These are phyloP conservation scores for Xylariaceae sp. DNA, from an alignment of 2,329 filamentous ascomycete species.

Conservation along the genomic window DNA sequence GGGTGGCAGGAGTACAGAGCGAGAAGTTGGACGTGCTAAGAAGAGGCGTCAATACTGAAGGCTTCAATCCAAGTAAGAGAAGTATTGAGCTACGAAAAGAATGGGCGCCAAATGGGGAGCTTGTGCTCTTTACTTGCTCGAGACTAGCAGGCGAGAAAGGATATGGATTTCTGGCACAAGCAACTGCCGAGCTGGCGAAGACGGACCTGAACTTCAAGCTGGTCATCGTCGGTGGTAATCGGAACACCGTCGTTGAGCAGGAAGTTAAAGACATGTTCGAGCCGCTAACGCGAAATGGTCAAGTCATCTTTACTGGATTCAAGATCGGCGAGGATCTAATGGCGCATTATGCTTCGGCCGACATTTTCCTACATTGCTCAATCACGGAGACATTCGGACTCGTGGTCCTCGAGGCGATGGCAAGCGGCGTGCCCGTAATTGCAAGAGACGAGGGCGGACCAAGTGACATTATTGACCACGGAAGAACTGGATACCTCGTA, in stretches of 20 bases:
- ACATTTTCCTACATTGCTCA: constrained; percentile 74
- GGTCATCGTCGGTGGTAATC: constrained; percentile 71
- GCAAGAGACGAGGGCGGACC: constrained; percentile 73
- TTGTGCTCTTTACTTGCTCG: constrained; percentile 70
- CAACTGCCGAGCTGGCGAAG: constrained; percentile 58
- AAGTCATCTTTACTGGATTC: constrained; percentile 71
- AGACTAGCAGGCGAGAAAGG: constrained; percentile 74
- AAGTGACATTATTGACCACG: constrained; percentile 68
- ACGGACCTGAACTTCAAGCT: constrained; percentile 66
- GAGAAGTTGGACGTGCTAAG: constrained; percentile 66
- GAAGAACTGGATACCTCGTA: constrained; percentile 65
- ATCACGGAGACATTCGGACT: constrained; percentile 75
- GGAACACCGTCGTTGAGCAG: constrained; percentile 65
- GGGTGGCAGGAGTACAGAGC: constrained; percentile 56
- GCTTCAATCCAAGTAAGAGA: constrained; percentile 62
- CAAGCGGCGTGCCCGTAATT: constrained; percentile 71
- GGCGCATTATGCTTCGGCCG: constrained; percentile 70
- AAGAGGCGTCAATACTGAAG: constrained; percentile 67
- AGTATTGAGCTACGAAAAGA: constrained; percentile 57
- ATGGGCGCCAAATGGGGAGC: constrained; percentile 66
- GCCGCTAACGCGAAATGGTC: constrained; percentile 52
- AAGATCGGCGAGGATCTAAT: constrained; percentile 64
- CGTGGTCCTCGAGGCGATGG: constrained; percentile 74
- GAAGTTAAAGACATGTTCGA: constrained; percentile 67
- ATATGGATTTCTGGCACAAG: constrained; percentile 69